phyloP scores from a whole-genome alignment of 345 rosid genomes.

The Moricandia arvensis region DNA sequence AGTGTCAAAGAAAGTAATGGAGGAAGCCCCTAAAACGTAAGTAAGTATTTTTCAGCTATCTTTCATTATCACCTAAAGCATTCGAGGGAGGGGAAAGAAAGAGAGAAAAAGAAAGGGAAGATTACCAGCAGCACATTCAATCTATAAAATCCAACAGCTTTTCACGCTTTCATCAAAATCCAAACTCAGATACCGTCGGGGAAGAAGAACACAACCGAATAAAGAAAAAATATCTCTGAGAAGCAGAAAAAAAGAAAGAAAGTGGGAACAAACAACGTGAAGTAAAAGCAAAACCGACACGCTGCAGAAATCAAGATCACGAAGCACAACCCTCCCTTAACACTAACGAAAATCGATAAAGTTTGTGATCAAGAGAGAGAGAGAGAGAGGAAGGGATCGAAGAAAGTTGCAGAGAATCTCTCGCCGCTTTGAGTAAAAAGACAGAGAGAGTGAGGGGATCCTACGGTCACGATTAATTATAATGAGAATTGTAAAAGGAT shows the following conservation, averaged over 20 bases:
- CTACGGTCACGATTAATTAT: neutral
- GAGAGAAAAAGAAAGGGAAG: neutral
- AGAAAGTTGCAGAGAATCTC: neutral
- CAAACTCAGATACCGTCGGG: no score
- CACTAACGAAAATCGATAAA: no score
- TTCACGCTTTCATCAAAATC: no score
- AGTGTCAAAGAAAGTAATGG: no score
- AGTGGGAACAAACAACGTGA: neutral
- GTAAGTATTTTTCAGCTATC: no score
- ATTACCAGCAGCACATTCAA: neutral
- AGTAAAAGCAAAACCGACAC: neutral
- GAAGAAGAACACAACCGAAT: no score
- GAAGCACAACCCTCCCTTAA: no score
- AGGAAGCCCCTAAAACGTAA: neutral
- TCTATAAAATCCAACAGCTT: neutral
- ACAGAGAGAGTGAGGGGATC: neutral
- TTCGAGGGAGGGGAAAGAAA: neutral
- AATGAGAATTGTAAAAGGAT: neutral
- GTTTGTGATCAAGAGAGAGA: neutral
- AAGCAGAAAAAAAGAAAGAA: no score
- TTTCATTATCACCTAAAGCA: neutral
- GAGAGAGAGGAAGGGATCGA: neutral
- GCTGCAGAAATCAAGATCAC: neutral
- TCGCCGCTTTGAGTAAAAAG: neutral
- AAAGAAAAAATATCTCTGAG: no score